These are phyloP conservation scores for Citeromyces hawaiiensis DNA, from an alignment of 1,139 yeast species.

Conservation along the genomic window DNA sequence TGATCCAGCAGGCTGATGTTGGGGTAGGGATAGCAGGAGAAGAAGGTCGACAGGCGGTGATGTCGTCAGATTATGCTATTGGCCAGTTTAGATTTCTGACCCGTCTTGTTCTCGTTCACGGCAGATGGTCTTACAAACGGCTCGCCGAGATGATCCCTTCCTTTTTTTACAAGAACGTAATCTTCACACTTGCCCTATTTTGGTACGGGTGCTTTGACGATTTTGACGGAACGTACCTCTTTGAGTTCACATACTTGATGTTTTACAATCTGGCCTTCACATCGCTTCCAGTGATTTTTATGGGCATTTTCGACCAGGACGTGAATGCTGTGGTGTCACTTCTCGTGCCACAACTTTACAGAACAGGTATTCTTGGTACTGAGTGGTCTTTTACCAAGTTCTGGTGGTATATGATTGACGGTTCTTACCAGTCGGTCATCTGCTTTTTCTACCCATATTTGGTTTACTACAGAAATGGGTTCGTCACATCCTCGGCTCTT, in stretches of 20 bases:
- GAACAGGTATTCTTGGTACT: constrained; percentile 35
- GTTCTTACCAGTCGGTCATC: constrained; percentile 41
- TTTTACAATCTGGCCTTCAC: constrained; percentile 55
- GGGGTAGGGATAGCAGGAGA: constrained; percentile 62
- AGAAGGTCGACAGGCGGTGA: constrained; percentile 56
- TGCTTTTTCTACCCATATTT: constrained; percentile 44
- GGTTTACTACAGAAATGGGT: constrained; percentile 24
- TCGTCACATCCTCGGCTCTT: constrained; percentile 36
- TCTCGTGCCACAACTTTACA: constrained; percentile 45
- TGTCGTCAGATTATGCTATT: constrained; percentile 56
- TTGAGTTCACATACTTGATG: constrained; percentile 50
- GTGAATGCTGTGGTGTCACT: constrained; percentile 43
- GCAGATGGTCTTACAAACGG: constrained; percentile 53
- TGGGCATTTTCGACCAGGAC: constrained; percentile 51
- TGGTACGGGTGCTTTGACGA: constrained; percentile 47
- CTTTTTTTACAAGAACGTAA: constrained; percentile 50
- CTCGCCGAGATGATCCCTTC: constrained; percentile 55
- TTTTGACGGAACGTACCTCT: constrained; percentile 50
- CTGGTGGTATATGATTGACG: constrained; percentile 44
- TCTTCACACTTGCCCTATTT: constrained; percentile 45
- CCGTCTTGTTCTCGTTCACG: constrained; percentile 43
- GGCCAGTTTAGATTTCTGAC: constrained; percentile 48
- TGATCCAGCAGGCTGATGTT: constrained; percentile 55
- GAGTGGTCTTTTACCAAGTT: constrained; percentile 44
- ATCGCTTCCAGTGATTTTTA: constrained; percentile 44